Evolutionary conservation across 495 filamentous ascomycete species (phyloP).

Genomic region (Podospora sp.): DNA sequence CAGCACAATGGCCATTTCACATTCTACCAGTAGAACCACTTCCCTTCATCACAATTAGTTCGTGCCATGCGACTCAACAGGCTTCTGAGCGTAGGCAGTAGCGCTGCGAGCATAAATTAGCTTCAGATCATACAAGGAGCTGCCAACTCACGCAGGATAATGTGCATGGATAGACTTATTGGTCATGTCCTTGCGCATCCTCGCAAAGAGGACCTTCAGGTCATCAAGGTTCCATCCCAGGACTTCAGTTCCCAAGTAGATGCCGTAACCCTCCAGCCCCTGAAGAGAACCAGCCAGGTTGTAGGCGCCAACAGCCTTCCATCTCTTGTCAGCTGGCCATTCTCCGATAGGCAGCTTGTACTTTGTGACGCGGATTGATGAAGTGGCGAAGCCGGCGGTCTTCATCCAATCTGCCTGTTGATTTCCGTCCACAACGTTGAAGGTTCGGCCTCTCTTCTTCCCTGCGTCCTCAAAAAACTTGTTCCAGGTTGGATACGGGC

Average conservation of each 20-base stretch:
- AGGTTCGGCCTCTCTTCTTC: conserved; percentile 24
- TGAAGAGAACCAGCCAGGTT: conserved; percentile 37
- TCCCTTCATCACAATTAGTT: no score
- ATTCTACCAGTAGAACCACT: no score
- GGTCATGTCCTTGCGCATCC: conserved; percentile 42
- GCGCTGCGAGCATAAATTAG: no score
- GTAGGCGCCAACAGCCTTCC: conserved; percentile 43
- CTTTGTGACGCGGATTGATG: conserved; percentile 48
- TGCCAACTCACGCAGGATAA: conserved; percentile 45
- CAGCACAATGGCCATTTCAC: no score
- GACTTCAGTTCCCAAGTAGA: conserved; percentile 45
- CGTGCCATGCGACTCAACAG: no score
- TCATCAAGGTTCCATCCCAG: conserved; percentile 48
- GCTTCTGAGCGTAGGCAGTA: no score
- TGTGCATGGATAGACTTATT: conserved; percentile 45
- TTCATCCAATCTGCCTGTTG: conserved; percentile 49
- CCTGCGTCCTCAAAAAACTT: conserved; percentile 41
- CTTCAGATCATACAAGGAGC: no score
- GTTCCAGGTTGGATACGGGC: conserved; percentile 39
- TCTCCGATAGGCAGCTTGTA: conserved; percentile 53
- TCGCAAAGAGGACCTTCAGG: conserved; percentile 43
- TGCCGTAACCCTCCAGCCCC: conserved; percentile 51
- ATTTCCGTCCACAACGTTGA: conserved; percentile 36
- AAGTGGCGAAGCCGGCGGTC: conserved; percentile 54
- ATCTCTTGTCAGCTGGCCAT: conserved; percentile 52